Evolutionary conservation across 768 basidiomycete species (phyloP), one percentile per base, ranked within the genome.

Genomic region (Boletus vermiculosoides): DNA sequence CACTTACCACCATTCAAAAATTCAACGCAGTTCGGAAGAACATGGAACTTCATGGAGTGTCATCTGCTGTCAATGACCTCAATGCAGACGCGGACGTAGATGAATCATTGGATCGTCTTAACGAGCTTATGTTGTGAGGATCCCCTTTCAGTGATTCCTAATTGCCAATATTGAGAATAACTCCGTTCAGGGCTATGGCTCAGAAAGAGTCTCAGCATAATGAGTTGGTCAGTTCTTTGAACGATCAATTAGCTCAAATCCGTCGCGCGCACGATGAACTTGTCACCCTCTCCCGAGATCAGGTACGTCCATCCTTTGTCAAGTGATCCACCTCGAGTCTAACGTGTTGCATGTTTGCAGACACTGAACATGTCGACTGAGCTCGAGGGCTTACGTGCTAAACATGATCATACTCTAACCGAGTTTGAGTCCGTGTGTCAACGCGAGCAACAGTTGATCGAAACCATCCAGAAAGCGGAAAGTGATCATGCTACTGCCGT

Each of bases 141-240:
- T 28, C 23, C 4, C 50, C 13, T 44, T 58, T 56, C 25, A 15
- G 28, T 33, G 22, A 53, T 61, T 55, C 42, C 45, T 31, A 31
- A 34, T 54, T 50, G 33, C 41, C 30, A 48, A 50, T 56, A 44
- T 58, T 58, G 11, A 67, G 25, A 40, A 40, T 30, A 18, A 44
- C 18, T 37, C 10, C 45, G 45, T 64, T 13, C 56, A 97, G 94
- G 60, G 92, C 96, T 3, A 98, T 98, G 96, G 95, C 95, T 3
- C 88, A 92, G 75, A 98, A 98, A 71, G 97, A 99, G 71, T 88
- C 92, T 5, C 79, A 85, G 34, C 96, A 98, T 69, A 84, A 85
- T 36, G 92, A 96, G 66, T 69, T 82, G 23, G 88, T 97, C 28
- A 86, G 92, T 41, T 76, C 76, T 33, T 78, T 98, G 60, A 86